These are phyloP conservation scores for Chlamydomonas applanata DNA, from an alignment of 139 green algal species.

Conservation along the genomic window DNA sequence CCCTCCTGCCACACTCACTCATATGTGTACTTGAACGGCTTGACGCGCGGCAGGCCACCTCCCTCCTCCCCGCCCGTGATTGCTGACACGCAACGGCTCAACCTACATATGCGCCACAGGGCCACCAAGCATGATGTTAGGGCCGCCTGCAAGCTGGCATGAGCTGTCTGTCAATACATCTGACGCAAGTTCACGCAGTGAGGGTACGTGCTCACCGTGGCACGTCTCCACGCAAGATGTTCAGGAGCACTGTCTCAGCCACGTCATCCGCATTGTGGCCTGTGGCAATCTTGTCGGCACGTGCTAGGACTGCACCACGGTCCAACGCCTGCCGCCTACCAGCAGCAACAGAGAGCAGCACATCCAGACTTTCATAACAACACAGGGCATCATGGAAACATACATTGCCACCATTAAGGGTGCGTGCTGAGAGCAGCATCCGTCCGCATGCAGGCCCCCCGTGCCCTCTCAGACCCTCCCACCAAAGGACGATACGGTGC, in stretches of 20 bases:
- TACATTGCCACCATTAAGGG: too few species aligned
- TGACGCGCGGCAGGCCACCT: conserved; percentile 82
- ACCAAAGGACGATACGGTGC: too few species aligned
- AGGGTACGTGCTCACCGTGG: conserved; percentile 48
- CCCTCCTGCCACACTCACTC: too few species aligned
- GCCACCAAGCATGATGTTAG: background rate
- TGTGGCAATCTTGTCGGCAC: conserved; percentile 75
- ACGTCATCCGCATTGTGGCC: conserved; percentile 98
- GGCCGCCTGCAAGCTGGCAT: background rate
- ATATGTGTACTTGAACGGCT: conserved; percentile 91
- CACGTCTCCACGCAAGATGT: conserved; percentile 90
- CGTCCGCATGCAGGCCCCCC: too few species aligned
- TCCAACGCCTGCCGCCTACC: conserved; percentile 82
- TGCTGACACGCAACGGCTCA: conserved; percentile 78
- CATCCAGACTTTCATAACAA: background rate
- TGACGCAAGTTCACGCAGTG: too few species aligned
- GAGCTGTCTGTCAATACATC: background rate
- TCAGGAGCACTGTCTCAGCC: conserved; percentile 96
- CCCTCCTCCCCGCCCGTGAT: conserved; percentile 77
- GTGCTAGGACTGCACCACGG: conserved; percentile 69
- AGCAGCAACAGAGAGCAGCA: conserved; percentile 6
- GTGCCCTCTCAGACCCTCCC: too few species aligned
- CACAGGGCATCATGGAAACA: background rate
- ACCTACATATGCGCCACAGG: conserved; percentile 35
- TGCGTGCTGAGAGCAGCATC: too few species aligned